Evolutionary conservation across 2,329 filamentous ascomycete genomes (phyloP).

Genomic region (Coleophoma cylindrospora): DNA sequence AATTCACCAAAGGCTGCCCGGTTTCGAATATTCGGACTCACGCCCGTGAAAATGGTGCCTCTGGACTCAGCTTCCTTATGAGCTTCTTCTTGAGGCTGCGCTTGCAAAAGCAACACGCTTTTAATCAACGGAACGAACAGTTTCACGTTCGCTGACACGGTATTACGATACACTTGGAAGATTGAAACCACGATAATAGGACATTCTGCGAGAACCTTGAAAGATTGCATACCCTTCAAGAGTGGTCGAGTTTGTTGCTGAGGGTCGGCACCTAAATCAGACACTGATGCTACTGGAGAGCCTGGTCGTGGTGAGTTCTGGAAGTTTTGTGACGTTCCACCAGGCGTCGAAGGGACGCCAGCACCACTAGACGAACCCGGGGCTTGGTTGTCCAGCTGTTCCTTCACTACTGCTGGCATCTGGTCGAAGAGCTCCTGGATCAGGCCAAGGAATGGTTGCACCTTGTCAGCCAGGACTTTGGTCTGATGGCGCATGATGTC

Average conservation of each 20-base stretch:
- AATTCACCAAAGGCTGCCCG: constrained; percentile 93
- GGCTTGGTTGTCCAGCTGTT: constrained; percentile 81
- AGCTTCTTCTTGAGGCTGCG: constrained; percentile 87
- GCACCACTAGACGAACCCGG: constrained; percentile 32
- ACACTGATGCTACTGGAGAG: constrained; percentile 78
- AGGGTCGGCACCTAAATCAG: constrained; percentile 76
- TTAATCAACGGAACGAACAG: constrained; percentile 93
- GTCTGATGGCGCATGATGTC: constrained; percentile 92
- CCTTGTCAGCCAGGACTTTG: constrained; percentile 73
- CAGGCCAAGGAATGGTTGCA: constrained; percentile 83
- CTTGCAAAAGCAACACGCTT: constrained; percentile 79
- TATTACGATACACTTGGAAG: constrained; percentile 84
- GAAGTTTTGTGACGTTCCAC: constrained; percentile 61
- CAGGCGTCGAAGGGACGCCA: constrained; percentile 61
- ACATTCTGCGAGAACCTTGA: constrained; percentile 96
- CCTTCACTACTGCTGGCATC: constrained; percentile 90
- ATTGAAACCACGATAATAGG: constrained; percentile 98
- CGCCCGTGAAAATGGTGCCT: constrained; percentile 82
- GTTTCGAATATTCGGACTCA: constrained; percentile 91
- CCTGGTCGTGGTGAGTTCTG: constrained; percentile 79
- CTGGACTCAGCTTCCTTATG: constrained; percentile 78
- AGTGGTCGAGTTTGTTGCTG: constrained; percentile 78
- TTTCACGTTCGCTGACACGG: constrained; percentile 80
- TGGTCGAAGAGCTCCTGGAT: constrained; percentile 95
- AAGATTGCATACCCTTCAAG: constrained; percentile 93